Conservation (phyloP, 1,284 basidiomycete species). For the Xerocomus nothofagi region DNA sequence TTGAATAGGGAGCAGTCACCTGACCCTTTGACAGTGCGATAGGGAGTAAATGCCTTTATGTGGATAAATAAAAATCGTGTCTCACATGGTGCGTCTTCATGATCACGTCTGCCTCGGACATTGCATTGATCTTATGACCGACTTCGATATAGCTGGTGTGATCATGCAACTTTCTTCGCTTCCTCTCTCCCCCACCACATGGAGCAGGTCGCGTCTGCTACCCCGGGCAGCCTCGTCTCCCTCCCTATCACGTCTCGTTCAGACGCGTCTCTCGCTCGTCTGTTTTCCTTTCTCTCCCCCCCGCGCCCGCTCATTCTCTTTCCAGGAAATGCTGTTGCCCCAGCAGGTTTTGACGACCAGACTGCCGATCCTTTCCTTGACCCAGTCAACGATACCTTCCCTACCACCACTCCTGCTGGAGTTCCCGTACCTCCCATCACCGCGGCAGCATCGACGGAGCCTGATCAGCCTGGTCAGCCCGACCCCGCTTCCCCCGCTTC, state of each 20-base stretch:
- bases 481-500: slow-evolving; percentile 8
- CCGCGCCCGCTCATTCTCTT: background rate
- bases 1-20: too few species aligned
- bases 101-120: too few species aligned
- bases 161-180: too few species aligned
- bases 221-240: slow-evolving; percentile 34
- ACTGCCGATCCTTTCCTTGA: slow-evolving; percentile 15
- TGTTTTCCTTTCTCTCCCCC: background rate
- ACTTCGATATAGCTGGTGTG: too few species aligned
- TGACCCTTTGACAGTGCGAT: too few species aligned
- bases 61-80: too few species aligned
- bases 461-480: slow-evolving; percentile 37
- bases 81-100: too few species aligned
- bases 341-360: slow-evolving; percentile 37
- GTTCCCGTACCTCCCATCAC: slow-evolving; percentile 16
- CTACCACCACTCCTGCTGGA: slow-evolving; percentile 34
- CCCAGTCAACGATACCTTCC: slow-evolving; percentile 11
- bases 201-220: slow-evolving; percentile 41
- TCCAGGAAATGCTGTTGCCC: slow-evolving; percentile 40
- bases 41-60: too few species aligned
- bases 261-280: slow-evolving; percentile 42
- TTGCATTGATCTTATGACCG: too few species aligned
- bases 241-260: slow-evolving; percentile 33
- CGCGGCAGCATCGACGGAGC: slow-evolving; percentile 14
- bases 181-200: slow-evolving; percentile 27